A percentile compares a stretch with the other conserved stretches of the same genome.
phyloP scores from a whole-genome alignment of 192 early-diverging fungal species.

The Backusella circina region DNA sequence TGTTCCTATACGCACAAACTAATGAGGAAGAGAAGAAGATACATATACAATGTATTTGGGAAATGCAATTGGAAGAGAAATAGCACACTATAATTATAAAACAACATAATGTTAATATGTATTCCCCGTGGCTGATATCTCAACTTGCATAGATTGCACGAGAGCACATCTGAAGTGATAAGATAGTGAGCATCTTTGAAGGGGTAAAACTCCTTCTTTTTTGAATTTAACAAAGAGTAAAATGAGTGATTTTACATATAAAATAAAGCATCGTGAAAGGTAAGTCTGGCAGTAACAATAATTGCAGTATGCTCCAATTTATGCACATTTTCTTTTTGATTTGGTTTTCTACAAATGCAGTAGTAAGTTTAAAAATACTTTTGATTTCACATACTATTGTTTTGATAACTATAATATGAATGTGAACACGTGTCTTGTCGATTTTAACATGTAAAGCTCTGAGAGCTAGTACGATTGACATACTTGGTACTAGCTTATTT shows the following conservation, averaged over 20 bases:
- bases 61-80: neutral
- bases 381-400: neutral
- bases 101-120: neutral
- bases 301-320: neutral
- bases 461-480: neutral
- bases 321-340: neutral
- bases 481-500: neutral
- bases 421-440: neutral
- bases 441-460: neutral
- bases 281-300: neutral
- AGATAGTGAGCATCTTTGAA: neutral
- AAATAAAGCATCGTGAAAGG: neutral
- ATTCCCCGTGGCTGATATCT: slow-evolving; percentile 1
- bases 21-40: neutral
- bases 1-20: neutral
- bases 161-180: neutral
- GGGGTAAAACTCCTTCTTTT: neutral
- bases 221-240: neutral
- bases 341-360: neutral
- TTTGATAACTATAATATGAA: neutral
- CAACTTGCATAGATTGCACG: neutral
- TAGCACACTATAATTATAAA: neutral
- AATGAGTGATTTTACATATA: neutral
- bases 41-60: neutral
- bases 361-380: neutral